Evolutionary conservation across 495 filamentous ascomycete species (phyloP), one percentile per base, ranked within the genome.

Genomic region (Aspergillus affinis): DNA sequence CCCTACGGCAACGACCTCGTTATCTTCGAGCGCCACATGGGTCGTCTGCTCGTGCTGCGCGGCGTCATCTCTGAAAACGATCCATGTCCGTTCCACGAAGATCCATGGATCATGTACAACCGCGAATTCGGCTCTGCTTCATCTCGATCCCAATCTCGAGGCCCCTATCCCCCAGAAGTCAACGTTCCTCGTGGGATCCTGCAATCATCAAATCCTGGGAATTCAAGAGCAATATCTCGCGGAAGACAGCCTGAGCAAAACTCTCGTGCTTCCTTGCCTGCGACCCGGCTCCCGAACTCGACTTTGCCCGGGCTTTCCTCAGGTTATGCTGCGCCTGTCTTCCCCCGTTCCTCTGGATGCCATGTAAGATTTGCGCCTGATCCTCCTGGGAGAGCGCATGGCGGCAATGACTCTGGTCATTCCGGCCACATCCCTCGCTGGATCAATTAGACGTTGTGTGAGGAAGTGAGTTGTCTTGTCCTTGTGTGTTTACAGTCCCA

Each of bases 1-100:
- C 59, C 59, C 54, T 53, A 48, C 18, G 59, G 59, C 30, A 4
- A 19, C 30, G 54, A 61, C 48, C 57, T 21, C 52, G 23, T 57
- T 4, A 0, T 4, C 9, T 44, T 61, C 30, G 48, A 53, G 26
- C 36, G 32, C 48, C 20, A 19, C n/a, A 47, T 57, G 29, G 20
- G 44, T 30, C 59, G 59, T 19, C 54, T 61, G 5, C 54, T 61
- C 15, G 10, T 61, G 5, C 54, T 57, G 0, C 54, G 45, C 18
- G 59, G 59, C 7, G 13, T 30, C 2, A 53, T 57, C 4, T 3
- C 50, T 3, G 50, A 52, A 10, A 13, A 49, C 17, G 26, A 32
- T 3, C 23, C 21, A 0, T n/a, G 8, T 13, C 0, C 1, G 5
- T 27, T 29, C 15, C 6, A 7, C 21, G 50, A 52, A 27, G 21